A percentile compares a stretch with the other conserved stretches of the same genome.
These are phyloP conservation scores for Panicum virgatum DNA, from an alignment of 202 grass and related monocot species.

Conservation along the genomic window DNA sequence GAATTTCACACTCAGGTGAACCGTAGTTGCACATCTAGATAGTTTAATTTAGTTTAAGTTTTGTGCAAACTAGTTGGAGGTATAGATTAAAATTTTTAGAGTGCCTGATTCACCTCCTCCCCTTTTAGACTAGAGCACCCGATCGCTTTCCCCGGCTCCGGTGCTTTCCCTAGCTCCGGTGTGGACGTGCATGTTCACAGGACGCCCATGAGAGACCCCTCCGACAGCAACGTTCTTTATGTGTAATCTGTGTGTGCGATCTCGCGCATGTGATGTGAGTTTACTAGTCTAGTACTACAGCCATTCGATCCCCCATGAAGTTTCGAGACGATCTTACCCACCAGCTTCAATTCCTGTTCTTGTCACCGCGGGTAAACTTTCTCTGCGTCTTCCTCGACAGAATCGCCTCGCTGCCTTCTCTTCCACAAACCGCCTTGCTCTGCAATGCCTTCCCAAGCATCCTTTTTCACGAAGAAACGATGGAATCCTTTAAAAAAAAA, in stretches of 20 bases:
- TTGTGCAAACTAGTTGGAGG: no score
- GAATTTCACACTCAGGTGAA: no score
- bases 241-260: neutral
- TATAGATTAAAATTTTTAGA: no score
- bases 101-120: no score
- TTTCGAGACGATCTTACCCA: slow-evolving; percentile 29
- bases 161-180: slow-evolving; percentile 11
- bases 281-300: neutral
- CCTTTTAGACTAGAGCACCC: no score
- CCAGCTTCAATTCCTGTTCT: neutral
- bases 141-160: no score
- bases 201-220: slow-evolving; percentile 24
- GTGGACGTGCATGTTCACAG: slow-evolving; percentile 33
- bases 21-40: no score
- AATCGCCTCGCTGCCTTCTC: neutral
- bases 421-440: no score
- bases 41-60: no score
- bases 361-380: neutral
- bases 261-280: slow-evolving; percentile 18
- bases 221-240: slow-evolving; percentile 40
- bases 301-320: neutral
- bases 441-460: neutral
- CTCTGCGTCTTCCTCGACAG: neutral
- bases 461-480: neutral
- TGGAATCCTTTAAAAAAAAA: neutral